Evolutionary conservation across 2,329 filamentous ascomycete genomes (phyloP).

Genomic region (Dryadomyces sulphureus): DNA sequence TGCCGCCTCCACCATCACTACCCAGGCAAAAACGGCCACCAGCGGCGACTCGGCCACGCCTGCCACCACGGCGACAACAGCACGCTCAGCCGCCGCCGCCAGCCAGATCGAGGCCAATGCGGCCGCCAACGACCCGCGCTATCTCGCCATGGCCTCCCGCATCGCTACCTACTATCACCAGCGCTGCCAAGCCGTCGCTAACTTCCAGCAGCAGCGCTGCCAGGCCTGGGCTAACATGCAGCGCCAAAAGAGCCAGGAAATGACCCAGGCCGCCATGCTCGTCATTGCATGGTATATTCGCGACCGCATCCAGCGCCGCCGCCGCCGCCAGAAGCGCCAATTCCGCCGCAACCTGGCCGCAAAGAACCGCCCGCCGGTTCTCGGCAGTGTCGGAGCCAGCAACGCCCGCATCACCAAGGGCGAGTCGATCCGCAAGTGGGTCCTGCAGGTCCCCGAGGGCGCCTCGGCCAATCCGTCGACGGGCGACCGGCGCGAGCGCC

Average conservation of each 20-base stretch:
- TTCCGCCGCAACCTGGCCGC: slow-evolving; percentile 23
- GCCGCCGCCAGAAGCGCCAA: slow-evolving; percentile 23
- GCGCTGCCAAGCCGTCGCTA: slow-evolving; percentile 29
- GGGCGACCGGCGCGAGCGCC: slow-evolving; percentile 11
- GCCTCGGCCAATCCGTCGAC: slow-evolving; percentile 16
- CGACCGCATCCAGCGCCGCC: slow-evolving; percentile 28
- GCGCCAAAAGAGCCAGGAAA: slow-evolving; percentile 31
- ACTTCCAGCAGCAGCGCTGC: slow-evolving; percentile 31
- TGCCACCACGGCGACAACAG: background rate
- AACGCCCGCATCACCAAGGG: slow-evolving; percentile 18
- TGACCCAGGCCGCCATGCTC: slow-evolving; percentile 32
- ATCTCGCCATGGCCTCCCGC: slow-evolving; percentile 29
- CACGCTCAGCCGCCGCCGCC: background rate
- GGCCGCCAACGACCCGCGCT: slow-evolving; percentile 21
- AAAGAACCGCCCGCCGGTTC: background rate
- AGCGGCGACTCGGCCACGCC: background rate
- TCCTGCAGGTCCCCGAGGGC: slow-evolving; percentile 23
- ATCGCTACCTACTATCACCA: slow-evolving; percentile 34
- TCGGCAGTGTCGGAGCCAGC: background rate
- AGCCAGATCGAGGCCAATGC: background rate
- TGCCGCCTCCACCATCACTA: background rate
- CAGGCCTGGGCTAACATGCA: slow-evolving; percentile 32
- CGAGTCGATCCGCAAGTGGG: slow-evolving; percentile 28
- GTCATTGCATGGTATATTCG: slow-evolving; percentile 35
- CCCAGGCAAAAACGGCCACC: slow-evolving; percentile 2